Conservation (phyloP, 2,329 filamentous ascomycete species). For the Xylariomycetidae sp. region DNA sequence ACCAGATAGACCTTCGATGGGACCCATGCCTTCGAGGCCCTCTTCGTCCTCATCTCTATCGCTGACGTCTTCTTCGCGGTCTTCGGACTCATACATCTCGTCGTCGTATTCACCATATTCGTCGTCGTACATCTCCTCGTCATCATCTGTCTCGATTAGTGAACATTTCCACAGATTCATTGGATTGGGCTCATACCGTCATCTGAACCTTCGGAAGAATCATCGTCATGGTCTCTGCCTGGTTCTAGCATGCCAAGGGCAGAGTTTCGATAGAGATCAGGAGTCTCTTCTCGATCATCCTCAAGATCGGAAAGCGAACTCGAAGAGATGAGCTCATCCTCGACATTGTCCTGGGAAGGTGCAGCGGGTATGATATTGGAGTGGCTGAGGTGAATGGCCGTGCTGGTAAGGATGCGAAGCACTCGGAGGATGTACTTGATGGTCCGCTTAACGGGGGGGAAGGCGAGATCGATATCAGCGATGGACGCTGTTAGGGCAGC, state of each 20-base stretch:
- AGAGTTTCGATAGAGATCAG: conserved; percentile 94
- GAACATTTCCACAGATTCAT: not conserved
- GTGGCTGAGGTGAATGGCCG: conserved; percentile 79
- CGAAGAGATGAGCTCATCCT: conserved; percentile 81
- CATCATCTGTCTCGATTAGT: conserved; percentile 47
- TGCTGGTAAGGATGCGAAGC: conserved; percentile 78
- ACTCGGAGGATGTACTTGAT: conserved; percentile 95
- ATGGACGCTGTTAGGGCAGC: conserved; percentile 84
- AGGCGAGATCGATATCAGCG: conserved; percentile 91
- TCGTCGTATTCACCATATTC: conserved; percentile 85
- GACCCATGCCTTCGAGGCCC: conserved; percentile 68
- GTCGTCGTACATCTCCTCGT: conserved; percentile 90
- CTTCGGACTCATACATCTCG: conserved; percentile 76
- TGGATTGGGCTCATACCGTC: conserved; percentile 40
- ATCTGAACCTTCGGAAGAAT: conserved; percentile 70
- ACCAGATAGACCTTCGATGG: conserved; percentile 68
- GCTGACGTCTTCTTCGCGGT: conserved; percentile 82
- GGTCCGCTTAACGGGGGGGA: conserved; percentile 84
- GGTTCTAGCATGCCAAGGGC: conserved; percentile 92
- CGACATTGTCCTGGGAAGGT: conserved; percentile 61
- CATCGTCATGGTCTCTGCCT: conserved; percentile 59
- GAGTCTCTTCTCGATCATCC: conserved; percentile 86
- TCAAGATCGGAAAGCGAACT: conserved; percentile 87
- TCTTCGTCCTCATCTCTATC: conserved; percentile 79
- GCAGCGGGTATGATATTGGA: conserved; percentile 65